These are phyloP conservation scores for Hamamelis virginiana DNA, from an alignment of 164 flowering plant genomes.

Conservation along the genomic window DNA sequence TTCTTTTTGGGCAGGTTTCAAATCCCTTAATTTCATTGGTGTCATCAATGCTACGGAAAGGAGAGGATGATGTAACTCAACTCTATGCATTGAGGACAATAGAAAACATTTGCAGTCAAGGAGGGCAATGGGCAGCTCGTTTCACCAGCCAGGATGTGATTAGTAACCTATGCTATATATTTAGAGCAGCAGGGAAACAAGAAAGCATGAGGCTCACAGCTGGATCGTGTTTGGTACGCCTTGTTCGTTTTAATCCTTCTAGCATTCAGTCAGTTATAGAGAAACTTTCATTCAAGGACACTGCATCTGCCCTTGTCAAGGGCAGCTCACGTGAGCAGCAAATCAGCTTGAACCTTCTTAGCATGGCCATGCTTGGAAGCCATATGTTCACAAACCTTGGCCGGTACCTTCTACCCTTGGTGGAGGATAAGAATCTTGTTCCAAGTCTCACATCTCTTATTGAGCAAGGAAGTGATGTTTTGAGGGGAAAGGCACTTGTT, in stretches of 20 bases:
- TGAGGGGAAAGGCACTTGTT: conserved; percentile 80
- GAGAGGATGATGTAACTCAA: conserved; percentile 95
- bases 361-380: conserved; percentile 77
- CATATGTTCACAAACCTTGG: conserved; percentile 70
- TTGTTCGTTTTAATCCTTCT: conserved; percentile 75
- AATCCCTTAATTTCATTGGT: conserved; percentile 74
- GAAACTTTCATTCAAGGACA: conserved; percentile 77
- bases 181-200: conserved; percentile 76
- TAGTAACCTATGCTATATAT: conserved; percentile 78
- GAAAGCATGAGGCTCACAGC: conserved; percentile 90
- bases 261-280: conserved; percentile 69
- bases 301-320: conserved; percentile 60
- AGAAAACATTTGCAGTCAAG: conserved; percentile 96
- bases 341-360: conserved; percentile 82
- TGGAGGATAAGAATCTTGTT: conserved; percentile 80
- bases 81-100: conserved; percentile 93
- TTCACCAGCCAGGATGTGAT: conserved; percentile 88
- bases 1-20: conserved; percentile 56
- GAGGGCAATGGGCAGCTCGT: conserved; percentile 83
- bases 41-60: conserved; percentile 79
- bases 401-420: conserved; percentile 54
- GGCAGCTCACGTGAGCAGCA: conserved; percentile 90
- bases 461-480: conserved; percentile 85
- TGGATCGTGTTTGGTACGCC: conserved; percentile 91
- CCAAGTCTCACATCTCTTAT: conserved; percentile 72